phyloP scores from a whole-genome alignment of 2,329 filamentous ascomycete genomes.

The Neofusicoccum umdonicola region DNA sequence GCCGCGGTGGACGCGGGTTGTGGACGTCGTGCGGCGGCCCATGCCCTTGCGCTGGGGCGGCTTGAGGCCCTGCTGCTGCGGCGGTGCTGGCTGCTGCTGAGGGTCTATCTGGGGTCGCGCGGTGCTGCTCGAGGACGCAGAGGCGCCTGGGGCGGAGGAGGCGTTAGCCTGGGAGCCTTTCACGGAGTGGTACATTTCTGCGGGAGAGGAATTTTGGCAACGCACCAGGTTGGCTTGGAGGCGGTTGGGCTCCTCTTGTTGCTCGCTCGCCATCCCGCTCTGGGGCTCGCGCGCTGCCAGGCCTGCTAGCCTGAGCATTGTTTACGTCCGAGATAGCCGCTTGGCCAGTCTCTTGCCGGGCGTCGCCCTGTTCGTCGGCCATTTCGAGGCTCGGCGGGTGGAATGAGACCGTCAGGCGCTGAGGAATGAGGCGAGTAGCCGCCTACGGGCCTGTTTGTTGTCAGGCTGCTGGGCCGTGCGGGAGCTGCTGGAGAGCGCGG shows the following conservation, averaged over 20 bases:
- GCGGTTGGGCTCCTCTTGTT: slow-evolving; percentile 9
- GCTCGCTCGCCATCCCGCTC: background rate
- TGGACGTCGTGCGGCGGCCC: slow-evolving; percentile 72
- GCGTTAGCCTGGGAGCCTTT: slow-evolving; percentile 9
- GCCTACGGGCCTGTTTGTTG: slow-evolving; percentile 8
- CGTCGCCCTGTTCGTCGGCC: background rate
- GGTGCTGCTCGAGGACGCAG: background rate
- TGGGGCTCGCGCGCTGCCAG: slow-evolving; percentile 7
- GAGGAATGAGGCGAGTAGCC: slow-evolving; percentile 6
- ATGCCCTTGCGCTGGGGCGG: slow-evolving; percentile 68
- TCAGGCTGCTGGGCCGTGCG: slow-evolving; percentile 7
- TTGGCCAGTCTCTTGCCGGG: background rate
- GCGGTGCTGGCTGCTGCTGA: background rate
- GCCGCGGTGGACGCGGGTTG: slow-evolving; percentile 71
- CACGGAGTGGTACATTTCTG: slow-evolving; percentile 1
- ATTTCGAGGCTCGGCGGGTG: slow-evolving; percentile 4
- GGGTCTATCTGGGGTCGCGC: background rate
- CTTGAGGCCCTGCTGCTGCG: background rate
- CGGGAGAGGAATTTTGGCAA: background rate
- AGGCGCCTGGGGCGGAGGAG: background rate
- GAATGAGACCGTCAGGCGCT: slow-evolving; percentile 8
- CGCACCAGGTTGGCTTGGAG: background rate
- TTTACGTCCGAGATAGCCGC: background rate
- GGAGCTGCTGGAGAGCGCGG: slow-evolving; percentile 11
- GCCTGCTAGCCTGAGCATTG: background rate